phyloP scores from a whole-genome alignment of 495 filamentous ascomycete genomes.

The Hypoxylon lienhwacheense region DNA sequence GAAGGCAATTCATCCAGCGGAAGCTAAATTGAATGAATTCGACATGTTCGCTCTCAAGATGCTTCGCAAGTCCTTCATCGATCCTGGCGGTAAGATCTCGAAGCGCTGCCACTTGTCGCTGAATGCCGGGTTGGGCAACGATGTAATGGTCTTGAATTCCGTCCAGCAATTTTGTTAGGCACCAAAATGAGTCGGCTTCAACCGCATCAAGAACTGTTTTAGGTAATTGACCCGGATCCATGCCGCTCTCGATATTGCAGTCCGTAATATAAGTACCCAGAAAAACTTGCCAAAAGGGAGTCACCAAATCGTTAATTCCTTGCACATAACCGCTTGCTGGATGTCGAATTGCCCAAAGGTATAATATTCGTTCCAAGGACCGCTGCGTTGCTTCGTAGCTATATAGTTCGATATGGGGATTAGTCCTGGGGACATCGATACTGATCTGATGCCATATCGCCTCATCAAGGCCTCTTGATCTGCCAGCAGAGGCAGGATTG shows the following conservation, averaged over 20 bases:
- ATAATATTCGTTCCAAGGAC: constrained; percentile 90
- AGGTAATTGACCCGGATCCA: constrained; percentile 95
- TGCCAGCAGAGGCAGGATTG: constrained; percentile 44
- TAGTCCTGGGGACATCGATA: constrained; percentile 96
- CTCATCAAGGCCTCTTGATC: constrained; percentile 82
- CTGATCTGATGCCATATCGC: constrained; percentile 98
- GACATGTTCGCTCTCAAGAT: constrained; percentile 84
- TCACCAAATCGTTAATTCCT: constrained; percentile 97
- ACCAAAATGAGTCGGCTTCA: constrained; percentile 98
- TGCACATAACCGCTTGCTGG: constrained; percentile 97
- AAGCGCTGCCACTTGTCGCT: constrained; percentile 85
- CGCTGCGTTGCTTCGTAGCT: constrained; percentile 94
- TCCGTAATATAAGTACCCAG: constrained; percentile 91
- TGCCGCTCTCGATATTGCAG: constrained; percentile 85
- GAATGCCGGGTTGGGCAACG: constrained; percentile 93
- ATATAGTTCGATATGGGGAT: constrained; percentile 92
- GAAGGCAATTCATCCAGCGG: constrained; percentile 98
- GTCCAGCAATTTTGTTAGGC: constrained; percentile 91
- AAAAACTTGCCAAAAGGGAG: constrained; percentile 97
- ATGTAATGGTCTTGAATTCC: constrained; percentile 99
- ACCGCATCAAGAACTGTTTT: constrained; percentile 91
- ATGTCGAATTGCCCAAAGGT: constrained; percentile 96
- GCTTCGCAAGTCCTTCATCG: constrained; percentile 79
- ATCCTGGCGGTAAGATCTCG: constrained; percentile 89
- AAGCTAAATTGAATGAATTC: constrained; percentile 99